Conservation (phyloP, 2,329 filamentous ascomycete species). For the Colletotrichum noveboracense region DNA sequence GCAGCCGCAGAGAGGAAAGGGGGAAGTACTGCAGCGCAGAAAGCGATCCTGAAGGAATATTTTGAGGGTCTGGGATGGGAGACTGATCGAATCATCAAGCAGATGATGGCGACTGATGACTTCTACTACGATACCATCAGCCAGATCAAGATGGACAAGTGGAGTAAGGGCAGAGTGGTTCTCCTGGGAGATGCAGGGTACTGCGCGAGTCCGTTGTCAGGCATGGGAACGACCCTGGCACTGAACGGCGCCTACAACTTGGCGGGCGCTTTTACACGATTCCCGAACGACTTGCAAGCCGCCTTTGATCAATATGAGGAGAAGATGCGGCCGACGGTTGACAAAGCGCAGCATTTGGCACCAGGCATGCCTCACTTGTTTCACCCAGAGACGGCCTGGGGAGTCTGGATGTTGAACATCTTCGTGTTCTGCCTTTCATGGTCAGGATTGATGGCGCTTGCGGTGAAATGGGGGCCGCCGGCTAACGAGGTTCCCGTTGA, state of each 20-base stretch:
- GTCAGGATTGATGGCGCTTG: background rate
- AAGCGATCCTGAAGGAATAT: slow-evolving; percentile 41
- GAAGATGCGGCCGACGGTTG: slow-evolving; percentile 43
- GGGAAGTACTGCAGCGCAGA: slow-evolving; percentile 36
- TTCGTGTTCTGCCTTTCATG: background rate
- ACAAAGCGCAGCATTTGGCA: slow-evolving; percentile 39
- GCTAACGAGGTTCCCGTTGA: background rate
- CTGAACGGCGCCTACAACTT: slow-evolving; percentile 55
- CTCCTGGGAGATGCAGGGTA: slow-evolving; percentile 56
- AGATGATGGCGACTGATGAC: slow-evolving; percentile 40
- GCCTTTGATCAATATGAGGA: slow-evolving; percentile 45
- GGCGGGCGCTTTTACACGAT: slow-evolving; percentile 46
- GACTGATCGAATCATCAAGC: slow-evolving; percentile 37
- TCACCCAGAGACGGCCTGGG: slow-evolving; percentile 31
- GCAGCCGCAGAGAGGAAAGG: slow-evolving; percentile 16
- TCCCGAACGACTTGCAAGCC: slow-evolving; percentile 26
- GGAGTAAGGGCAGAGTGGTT: slow-evolving; percentile 41
- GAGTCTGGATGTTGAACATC: slow-evolving; percentile 27
- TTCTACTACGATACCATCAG: slow-evolving; percentile 49
- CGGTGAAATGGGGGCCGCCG: background rate
- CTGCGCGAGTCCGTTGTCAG: slow-evolving; percentile 49
- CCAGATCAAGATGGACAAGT: slow-evolving; percentile 43
- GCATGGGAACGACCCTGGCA: slow-evolving; percentile 52
- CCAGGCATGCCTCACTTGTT: slow-evolving; percentile 29
- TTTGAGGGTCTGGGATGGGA: slow-evolving; percentile 54